phyloP scores from a whole-genome alignment of 371 early-diverging fungal genomes.

The Capniomyces stellatus region DNA sequence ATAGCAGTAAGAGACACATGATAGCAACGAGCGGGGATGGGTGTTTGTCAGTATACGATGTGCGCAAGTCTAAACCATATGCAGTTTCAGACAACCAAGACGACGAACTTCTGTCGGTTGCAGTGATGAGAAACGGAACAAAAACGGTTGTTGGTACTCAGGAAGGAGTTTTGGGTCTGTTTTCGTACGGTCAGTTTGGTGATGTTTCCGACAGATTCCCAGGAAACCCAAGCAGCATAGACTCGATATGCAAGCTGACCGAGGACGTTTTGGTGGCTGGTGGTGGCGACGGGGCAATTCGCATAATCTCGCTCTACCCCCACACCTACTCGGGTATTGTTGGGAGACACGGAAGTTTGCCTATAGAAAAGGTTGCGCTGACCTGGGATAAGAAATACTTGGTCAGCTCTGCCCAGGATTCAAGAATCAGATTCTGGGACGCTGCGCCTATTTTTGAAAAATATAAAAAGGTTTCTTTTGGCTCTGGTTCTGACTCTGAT shows the following conservation, averaged over 20 bases:
- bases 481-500: neutral
- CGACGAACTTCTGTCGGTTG: slow-evolving; percentile 72
- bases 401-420: slow-evolving; percentile 69
- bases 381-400: slow-evolving; percentile 45
- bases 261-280: slow-evolving; percentile 74
- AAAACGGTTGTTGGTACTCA: slow-evolving; percentile 79
- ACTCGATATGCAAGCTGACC: slow-evolving; percentile 56
- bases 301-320: slow-evolving; percentile 63
- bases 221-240: slow-evolving; percentile 78
- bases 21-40: slow-evolving; percentile 76
- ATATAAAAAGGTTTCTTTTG: slow-evolving; percentile 17
- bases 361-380: slow-evolving; percentile 56
- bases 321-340: slow-evolving; percentile 67
- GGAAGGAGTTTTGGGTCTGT: slow-evolving; percentile 64
- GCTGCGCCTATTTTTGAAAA: slow-evolving; percentile 33
- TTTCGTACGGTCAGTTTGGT: slow-evolving; percentile 72
- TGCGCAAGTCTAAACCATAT: slow-evolving; percentile 55
- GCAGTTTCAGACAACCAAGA: slow-evolving; percentile 79
- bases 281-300: slow-evolving; percentile 73
- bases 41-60: slow-evolving; percentile 70
- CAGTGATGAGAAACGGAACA: slow-evolving; percentile 50
- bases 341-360: slow-evolving; percentile 75
- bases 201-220: slow-evolving; percentile 77
- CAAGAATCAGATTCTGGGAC: slow-evolving; percentile 71
- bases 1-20: slow-evolving; percentile 39